Base-by-base conservation (phyloP, 805 yeast genomes). In the Nakazawaea ambrosiae region DNA sequence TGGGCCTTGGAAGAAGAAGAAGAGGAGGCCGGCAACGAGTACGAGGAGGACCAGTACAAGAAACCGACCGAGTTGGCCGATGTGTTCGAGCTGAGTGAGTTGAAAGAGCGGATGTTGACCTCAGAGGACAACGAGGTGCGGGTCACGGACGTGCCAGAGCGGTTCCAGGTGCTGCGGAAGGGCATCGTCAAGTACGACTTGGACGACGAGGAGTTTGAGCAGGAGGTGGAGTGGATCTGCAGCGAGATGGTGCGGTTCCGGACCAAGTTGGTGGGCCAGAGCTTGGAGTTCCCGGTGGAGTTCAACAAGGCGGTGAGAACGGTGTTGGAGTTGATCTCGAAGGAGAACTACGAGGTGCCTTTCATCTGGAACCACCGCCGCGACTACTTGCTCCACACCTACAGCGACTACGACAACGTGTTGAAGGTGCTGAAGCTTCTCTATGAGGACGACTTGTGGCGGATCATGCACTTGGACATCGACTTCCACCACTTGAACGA, bases 1-100 rank as follows among this genome's bases (percentile, higher is more conserved):
- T 92, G 98, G 97, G 98, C 98, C 10, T 66, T 92, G 39, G 96
- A 87, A 52, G 92, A 86, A 20, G 96, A 89, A 61, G 78, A 74
- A 44, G 96, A 88, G 61, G 78, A 74, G 43, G 80, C 72, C 34
- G 75, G 63, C 41, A 78, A 75, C n/a, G 71, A 67, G 33, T 64
- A 65, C n/a, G 78, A 66, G 31, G 52, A 55, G 8, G 65, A 55
- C 17, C 42, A 40, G 55, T 18, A 43, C 4, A 39, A 40, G 8
- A 57, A 55, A 14, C 68, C 77, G 20, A 67, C 72, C 3, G 77
- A 83, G 10, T 68, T 92, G 46, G 80, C 83, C 47, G 96, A 92
- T 52, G 95, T 92, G 25, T 92, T 92, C 51, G 98, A 92, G 66
- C 88, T 89, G 43, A 81, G 89, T 39, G 98, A 92, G 63, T 73